phyloP scores from a whole-genome alignment of 73 alveolate species.

The Tetrahymena elliotti region DNA sequence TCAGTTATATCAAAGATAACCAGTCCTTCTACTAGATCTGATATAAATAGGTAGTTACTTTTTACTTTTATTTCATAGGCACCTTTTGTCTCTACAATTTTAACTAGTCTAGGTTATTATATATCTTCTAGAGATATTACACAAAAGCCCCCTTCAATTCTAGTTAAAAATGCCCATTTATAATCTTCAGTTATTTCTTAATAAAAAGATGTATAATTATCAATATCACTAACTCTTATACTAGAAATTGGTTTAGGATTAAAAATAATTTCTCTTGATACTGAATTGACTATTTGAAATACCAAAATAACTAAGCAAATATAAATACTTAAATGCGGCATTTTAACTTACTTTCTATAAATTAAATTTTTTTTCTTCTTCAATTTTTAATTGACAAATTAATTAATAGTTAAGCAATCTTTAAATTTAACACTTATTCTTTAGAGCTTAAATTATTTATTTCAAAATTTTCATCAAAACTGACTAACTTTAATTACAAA shows the following conservation, averaged over 20 bases:
- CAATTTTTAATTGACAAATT: not conserved
- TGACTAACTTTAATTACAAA: no score
- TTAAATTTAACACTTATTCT: no score
- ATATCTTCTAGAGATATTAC: not conserved
- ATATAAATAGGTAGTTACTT: not conserved
- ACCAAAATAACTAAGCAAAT: not conserved
- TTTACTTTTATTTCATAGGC: not conserved
- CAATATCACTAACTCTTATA: not conserved
- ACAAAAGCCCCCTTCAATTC: not conserved
- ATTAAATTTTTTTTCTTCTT: no score
- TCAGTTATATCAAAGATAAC: not conserved
- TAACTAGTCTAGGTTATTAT: not conserved
- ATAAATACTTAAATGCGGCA: not conserved
- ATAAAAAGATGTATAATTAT: not conserved
- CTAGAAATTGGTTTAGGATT: not conserved
- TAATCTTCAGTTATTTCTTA: not conserved
- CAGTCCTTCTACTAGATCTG: not conserved
- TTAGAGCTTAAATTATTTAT: no score
- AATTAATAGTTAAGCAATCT: no score
- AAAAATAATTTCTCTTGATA: not conserved
- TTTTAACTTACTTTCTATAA: no score
- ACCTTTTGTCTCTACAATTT: not conserved
- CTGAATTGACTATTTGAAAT: not conserved
- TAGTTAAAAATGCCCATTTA: not conserved
- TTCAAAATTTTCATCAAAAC: no score